Base-by-base conservation (phyloP, 2,329 filamentous ascomycete species). In the Pyrenophora seminiperda region DNA sequence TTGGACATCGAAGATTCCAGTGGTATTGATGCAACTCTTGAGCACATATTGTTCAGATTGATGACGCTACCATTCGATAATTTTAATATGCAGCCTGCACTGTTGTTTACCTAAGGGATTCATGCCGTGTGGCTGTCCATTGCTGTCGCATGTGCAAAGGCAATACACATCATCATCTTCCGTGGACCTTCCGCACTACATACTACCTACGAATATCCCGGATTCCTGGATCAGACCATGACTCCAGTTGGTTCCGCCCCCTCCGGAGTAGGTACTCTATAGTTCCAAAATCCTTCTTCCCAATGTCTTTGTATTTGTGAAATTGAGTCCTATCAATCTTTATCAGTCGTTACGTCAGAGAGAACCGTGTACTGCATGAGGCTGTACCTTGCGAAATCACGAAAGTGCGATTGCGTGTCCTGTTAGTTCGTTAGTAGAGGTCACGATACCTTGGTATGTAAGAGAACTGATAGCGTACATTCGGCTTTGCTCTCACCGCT, bases 251-350 rank as follows among this genome's bases (percentile, higher is more conserved):
- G 36, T 90, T 83, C 32, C 83, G 81, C 17, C 92, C 92, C 71
- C 90, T 93, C 53, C 92, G 83, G 42, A 97, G 70, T 27, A 96
- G 77, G 71, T 90, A 94, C 73, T 97, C 92, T 49, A 97, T 87
- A 5, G 91, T 87, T 13, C 81, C 79, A 73, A 96, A 96, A 67
- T 96, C 91, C 62, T 90, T 91, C 75, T 90, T 94, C 72, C 89
- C 86, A 47, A 95, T 72, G 7, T 72, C 68, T 10, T 84, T 68
- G 66, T 89, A 81, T 68, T 88, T 89, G 31, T 85, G 78, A 67
- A 99, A 97, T 68, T 97, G 91, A 20, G 78, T 72, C 60, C 90
- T 92, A 48, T 50, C 59, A 2, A 50, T 41, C 45, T 40, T 37
- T 38, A 42, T 57, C 39, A 58, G 56, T 39, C 33, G 17, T 13